Percentiles rank a stretch among this genome's conserved stretches.
Evolutionary conservation across 1,284 basidiomycete genomes (phyloP).

Genomic region (Cryptococcus hybrid): DNA sequence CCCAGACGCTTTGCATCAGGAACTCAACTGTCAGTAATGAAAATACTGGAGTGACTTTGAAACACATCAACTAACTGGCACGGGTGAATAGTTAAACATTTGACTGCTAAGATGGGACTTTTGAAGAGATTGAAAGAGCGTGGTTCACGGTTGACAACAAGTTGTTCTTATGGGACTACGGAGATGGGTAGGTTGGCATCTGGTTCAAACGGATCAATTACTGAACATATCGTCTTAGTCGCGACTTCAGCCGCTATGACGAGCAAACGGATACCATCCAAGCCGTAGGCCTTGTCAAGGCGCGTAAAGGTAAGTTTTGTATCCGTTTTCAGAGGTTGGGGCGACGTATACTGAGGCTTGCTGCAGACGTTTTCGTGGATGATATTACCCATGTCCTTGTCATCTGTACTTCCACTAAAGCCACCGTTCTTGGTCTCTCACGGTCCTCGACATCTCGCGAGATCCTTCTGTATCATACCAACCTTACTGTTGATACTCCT

Average conservation of each 20-base stretch:
- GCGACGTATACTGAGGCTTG: neutral
- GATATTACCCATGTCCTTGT: constrained; percentile 65
- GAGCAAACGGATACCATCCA: constrained; percentile 91
- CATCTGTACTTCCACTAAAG: constrained; percentile 66
- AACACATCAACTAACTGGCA: constrained; percentile 6
- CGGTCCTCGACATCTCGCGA: constrained; percentile 56
- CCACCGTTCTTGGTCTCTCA: constrained; percentile 84
- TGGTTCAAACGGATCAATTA: neutral
- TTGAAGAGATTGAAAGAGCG: constrained; percentile 89
- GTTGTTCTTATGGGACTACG: constrained; percentile 95
- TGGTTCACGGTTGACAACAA: constrained; percentile 97
- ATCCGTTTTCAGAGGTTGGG: neutral
- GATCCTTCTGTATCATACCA: constrained; percentile 87
- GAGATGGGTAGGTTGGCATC: constrained; percentile 66
- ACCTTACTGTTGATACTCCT: constrained; percentile 70
- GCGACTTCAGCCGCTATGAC: constrained; percentile 64
- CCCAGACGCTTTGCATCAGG: constrained; percentile 44
- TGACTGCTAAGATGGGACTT: constrained; percentile 67
- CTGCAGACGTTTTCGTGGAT: constrained; percentile 76
- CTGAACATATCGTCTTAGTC: constrained; percentile 14
- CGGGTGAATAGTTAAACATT: constrained; percentile 27
- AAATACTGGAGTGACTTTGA: too few species aligned
- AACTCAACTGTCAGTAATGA: constrained; percentile 30
- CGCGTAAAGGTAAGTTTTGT: constrained; percentile 46
- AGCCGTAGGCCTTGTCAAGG: constrained; percentile 76